phyloP scores from a whole-genome alignment of 768 basidiomycete genomes.

The Trametes cinnabarina region DNA sequence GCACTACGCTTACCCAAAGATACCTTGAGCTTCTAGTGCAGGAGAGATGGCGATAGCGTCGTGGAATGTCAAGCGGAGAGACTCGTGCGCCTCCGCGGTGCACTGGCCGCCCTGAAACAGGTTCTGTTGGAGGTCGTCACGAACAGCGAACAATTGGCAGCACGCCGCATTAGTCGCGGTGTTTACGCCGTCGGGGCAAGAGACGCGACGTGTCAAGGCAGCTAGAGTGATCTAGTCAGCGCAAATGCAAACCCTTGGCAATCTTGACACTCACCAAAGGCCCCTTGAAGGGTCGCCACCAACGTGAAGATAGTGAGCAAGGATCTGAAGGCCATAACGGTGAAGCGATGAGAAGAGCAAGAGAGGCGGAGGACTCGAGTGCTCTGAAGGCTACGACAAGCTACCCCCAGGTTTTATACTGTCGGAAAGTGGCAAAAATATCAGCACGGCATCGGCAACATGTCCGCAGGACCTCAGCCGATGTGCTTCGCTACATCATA shows the following conservation, averaged over 20 bases:
- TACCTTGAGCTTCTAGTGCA: conserved; percentile 1
- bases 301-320: conserved; percentile 19
- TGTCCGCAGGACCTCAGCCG: neutral
- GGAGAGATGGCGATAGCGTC: conserved; percentile 22
- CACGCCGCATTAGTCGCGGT: conserved; percentile 31
- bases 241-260: neutral
- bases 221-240: neutral
- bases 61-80: conserved; percentile 29
- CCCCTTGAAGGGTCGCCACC: conserved; percentile 18
- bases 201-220: conserved; percentile 20
- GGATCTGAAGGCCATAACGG: conserved; percentile 24
- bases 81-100: conserved; percentile 31
- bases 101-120: conserved; percentile 32
- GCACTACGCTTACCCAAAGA: conserved; percentile 1
- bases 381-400: conserved; percentile 3
- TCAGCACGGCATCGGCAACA: neutral
- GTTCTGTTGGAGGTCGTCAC: conserved; percentile 30
- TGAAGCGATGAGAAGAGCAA: neutral
- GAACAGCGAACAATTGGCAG: conserved; percentile 31
- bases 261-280: conserved; percentile 9
- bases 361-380: neutral
- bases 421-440: neutral
- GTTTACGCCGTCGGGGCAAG: conserved; percentile 32
- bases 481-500: neutral
- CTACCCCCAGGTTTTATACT: conserved; percentile 9